Evolutionary conservation across 2,329 filamentous ascomycete genomes (phyloP).

Genomic region (Chlorencoelia australis): DNA sequence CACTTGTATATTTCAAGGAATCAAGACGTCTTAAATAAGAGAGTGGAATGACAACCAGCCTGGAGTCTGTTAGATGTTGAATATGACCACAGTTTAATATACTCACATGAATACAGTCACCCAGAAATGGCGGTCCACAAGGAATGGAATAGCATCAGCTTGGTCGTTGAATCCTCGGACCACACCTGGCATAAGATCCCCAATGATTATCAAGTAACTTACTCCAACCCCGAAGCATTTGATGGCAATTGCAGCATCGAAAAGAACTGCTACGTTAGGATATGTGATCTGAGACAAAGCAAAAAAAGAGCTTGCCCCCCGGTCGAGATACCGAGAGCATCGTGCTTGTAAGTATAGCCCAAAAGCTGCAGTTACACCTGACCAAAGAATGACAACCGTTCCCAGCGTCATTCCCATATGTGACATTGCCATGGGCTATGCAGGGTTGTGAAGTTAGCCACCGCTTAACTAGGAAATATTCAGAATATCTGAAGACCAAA

Average conservation of each 20-base stretch:
- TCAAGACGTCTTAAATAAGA: conserved; percentile 87
- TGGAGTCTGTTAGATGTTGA: conserved; percentile 28
- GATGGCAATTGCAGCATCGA: conserved; percentile 90
- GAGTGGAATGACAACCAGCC: conserved; percentile 85
- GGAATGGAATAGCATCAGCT: conserved; percentile 55
- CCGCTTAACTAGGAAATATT: no score
- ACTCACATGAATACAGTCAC: conserved; percentile 88
- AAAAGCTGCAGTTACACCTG: conserved; percentile 78
- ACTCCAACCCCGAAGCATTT: conserved; percentile 98
- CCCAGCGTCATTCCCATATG: conserved; percentile 91
- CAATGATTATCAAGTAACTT: conserved; percentile 97
- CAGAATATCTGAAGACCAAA: conserved; percentile 2
- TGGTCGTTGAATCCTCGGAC: conserved; percentile 66
- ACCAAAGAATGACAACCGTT: conserved; percentile 79
- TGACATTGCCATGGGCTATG: conserved; percentile 87
- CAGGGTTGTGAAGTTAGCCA: no score
- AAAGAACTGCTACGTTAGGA: conserved; percentile 88
- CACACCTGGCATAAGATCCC: conserved; percentile 95
- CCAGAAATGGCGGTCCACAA: conserved; percentile 92
- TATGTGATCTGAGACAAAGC: conserved; percentile 96
- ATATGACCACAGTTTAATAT: conserved; percentile 3
- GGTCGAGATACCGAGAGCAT: conserved; percentile 87
- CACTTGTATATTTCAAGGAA: conserved; percentile 93
- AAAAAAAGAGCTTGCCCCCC: conserved; percentile 84
- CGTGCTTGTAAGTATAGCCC: conserved; percentile 90